phyloP scores from a whole-genome alignment of 371 early-diverging fungal genomes.

The Mortierella sp. region DNA sequence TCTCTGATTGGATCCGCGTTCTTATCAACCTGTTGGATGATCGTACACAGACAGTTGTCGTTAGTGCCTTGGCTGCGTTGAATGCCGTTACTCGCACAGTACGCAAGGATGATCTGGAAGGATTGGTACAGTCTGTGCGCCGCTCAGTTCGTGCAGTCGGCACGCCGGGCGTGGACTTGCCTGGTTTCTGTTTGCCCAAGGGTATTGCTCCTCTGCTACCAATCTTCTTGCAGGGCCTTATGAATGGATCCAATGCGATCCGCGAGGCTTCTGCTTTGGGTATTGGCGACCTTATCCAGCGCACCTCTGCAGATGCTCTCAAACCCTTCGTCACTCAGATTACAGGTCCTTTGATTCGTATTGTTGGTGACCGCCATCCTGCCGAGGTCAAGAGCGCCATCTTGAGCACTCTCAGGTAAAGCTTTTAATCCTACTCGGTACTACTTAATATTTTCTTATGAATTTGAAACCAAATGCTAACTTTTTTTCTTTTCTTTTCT shows the following conservation, averaged over 20 bases:
- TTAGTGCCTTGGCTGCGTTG: slow-evolving; percentile 84
- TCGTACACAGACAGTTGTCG: slow-evolving; percentile 69
- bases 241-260: slow-evolving; percentile 87
- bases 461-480: slow-evolving; percentile 2
- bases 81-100: slow-evolving; percentile 85
- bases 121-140: slow-evolving; percentile 79
- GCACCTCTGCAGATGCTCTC: slow-evolving; percentile 82
- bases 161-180: slow-evolving; percentile 75
- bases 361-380: slow-evolving; percentile 95
- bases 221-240: slow-evolving; percentile 94
- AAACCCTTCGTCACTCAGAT: slow-evolving; percentile 94
- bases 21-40: slow-evolving; percentile 80
- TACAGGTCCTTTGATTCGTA: slow-evolving; percentile 97
- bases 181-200: slow-evolving; percentile 93
- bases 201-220: slow-evolving; percentile 92
- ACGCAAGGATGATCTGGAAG: slow-evolving; percentile 88
- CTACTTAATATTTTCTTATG: slow-evolving; percentile 26
- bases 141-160: slow-evolving; percentile 74
- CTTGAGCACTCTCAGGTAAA: slow-evolving; percentile 79
- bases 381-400: slow-evolving; percentile 93
- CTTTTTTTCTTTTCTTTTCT: background rate
- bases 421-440: too few species aligned
- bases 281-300: slow-evolving; percentile 83
- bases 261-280: slow-evolving; percentile 91
- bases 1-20: slow-evolving; percentile 86